These are phyloP conservation scores for Suhomyces kunorum DNA, from an alignment of 1,139 yeast genomes.

Conservation along the genomic window DNA sequence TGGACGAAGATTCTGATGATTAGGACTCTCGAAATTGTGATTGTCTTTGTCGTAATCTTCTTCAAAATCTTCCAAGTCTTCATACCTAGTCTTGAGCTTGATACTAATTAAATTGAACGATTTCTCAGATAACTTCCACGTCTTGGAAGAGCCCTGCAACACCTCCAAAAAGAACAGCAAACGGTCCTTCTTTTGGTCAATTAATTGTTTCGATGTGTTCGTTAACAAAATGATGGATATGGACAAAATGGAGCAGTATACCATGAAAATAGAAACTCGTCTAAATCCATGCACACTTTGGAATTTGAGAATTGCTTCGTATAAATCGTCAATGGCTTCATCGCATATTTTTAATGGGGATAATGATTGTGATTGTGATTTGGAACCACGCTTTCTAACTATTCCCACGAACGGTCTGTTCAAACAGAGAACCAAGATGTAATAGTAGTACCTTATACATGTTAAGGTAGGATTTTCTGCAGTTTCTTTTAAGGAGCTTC, in stretches of 20 bases:
- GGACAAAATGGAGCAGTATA: conserved; percentile 49
- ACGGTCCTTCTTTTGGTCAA: conserved; percentile 29
- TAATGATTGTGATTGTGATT: conserved; percentile 12
- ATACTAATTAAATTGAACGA: conserved; percentile 44
- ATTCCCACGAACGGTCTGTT: conserved; percentile 58
- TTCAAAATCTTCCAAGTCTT: conserved; percentile 13
- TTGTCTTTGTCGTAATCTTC: conserved; percentile 1
- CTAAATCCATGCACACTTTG: conserved; percentile 42
- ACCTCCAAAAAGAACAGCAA: conserved; percentile 43
- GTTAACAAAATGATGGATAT: conserved; percentile 47
- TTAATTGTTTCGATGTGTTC: conserved; percentile 30
- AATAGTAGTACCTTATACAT: conserved; percentile 58
- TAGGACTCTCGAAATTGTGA: not conserved
- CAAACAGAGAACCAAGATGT: conserved; percentile 55
- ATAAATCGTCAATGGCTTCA: conserved; percentile 46
- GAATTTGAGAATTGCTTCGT: conserved; percentile 39
- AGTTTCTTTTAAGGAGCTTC: conserved; percentile 38
- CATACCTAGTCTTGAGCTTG: conserved; percentile 28
- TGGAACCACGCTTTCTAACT: conserved; percentile 9
- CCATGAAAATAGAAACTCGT: conserved; percentile 48
- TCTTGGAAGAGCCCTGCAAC: conserved; percentile 40
- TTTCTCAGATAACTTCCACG: conserved; percentile 53
- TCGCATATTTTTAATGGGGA: conserved; percentile 32
- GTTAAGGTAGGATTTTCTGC: conserved; percentile 54
- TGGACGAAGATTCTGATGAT: not conserved